Evolutionary conservation across 2,329 filamentous ascomycete genomes (phyloP), one percentile per base, ranked within the genome.

Genomic region (Sporothrix inflata): DNA sequence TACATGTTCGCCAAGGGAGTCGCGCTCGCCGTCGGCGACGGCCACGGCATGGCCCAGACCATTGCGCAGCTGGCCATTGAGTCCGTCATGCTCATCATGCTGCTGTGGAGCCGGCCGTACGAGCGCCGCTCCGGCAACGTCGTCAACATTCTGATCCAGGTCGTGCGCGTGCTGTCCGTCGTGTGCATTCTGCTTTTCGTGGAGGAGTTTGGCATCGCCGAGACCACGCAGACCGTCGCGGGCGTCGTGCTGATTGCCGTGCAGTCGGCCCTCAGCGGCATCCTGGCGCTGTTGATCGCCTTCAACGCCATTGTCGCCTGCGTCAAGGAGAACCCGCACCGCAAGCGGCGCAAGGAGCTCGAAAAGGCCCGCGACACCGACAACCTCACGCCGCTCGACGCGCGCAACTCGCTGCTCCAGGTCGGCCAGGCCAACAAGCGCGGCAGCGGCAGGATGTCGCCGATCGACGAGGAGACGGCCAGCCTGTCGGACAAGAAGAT

Each of bases 241-340:
- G 96, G 96, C 71, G 89, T 98, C n/a, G 93, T 94, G 19, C 87
- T 99, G 73, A 96, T 98, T 76, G 93, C 91, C n/a, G 87, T 98
- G 5, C 96, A 99, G 82, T 93, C 93, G 0, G 88, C 91, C 0
- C 84, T 99, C 76, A 97, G 94, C 6, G 94, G 88, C 74, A 82
- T 94, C 30, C 85, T 99, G 72, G 94, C 93, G 3, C 92, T 98
- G 69, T 86, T 98, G 40, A 97, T 99, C 77, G 88, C 88, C 12
- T 92, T 94, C 84, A 98, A 98, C 79, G 93, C 93, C 63, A 89
- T 98, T 79, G 92, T 93, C 77, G 87, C 90, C 69, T 94, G 91
- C 82, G 90, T 90, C 87, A 92, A 92, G 80, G 89, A 94, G 83
- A 98, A 98, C 83, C 94, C 95, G 4, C 95, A 98, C 82, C 90